phyloP scores from a whole-genome alignment of 1,284 basidiomycete species.

The Leucoagaricus sp. region DNA sequence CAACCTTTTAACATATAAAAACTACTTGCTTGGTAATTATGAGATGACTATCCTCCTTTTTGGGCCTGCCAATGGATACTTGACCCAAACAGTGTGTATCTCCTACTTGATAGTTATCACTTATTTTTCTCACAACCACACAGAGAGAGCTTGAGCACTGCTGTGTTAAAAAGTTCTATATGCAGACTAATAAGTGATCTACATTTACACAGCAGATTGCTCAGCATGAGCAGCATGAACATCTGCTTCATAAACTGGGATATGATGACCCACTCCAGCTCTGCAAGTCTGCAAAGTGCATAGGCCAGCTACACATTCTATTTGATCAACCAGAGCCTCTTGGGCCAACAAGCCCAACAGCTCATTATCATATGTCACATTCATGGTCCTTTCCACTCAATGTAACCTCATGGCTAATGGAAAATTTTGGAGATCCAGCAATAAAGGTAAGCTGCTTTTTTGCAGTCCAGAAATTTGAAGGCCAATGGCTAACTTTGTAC shows the following conservation, averaged over 20 bases:
- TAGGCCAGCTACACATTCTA: slow-evolving; percentile 16
- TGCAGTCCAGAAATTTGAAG: not conserved
- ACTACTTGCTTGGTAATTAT: slow-evolving; percentile 18
- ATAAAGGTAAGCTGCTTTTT: slow-evolving; percentile 17
- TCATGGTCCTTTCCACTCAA: not conserved
- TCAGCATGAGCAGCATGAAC: not conserved
- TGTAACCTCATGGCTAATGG: slow-evolving; percentile 16
- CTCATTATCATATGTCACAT: slow-evolving; percentile 18
- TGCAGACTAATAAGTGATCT: slow-evolving; percentile 30
- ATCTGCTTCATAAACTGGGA: slow-evolving; percentile 3
- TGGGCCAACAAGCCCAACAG: slow-evolving; percentile 2
- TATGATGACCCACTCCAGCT: not conserved
- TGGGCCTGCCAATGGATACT: slow-evolving; percentile 26
- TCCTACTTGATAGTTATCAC: no score
- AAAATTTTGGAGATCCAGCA: slow-evolving; percentile 24
- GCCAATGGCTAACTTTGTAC: no score
- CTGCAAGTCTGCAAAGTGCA: slow-evolving; percentile 22
- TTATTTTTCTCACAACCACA: not conserved
- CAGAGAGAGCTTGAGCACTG: slow-evolving; percentile 40
- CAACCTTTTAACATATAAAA: slow-evolving; percentile 7
- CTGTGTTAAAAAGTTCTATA: slow-evolving; percentile 34
- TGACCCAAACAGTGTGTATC: slow-evolving; percentile 25
- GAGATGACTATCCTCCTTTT: slow-evolving; percentile 16
- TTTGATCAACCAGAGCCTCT: not conserved
- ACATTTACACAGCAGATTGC: not conserved